phyloP scores from a whole-genome alignment of 345 rosid species.

The Psidium friedrichsthalianum region DNA sequence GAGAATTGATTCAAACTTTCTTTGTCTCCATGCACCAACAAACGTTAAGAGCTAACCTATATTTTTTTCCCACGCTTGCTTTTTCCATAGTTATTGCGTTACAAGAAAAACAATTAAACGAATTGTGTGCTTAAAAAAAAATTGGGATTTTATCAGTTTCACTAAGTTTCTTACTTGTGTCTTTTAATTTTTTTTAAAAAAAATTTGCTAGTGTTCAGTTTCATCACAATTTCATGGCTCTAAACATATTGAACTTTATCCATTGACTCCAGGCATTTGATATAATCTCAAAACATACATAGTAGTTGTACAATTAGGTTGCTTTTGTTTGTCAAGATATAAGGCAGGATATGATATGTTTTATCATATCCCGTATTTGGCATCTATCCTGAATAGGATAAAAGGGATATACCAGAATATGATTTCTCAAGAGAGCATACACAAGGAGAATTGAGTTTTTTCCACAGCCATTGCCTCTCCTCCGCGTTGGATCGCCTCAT shows the following conservation, averaged over 20 bases:
- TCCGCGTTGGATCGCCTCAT: no score
- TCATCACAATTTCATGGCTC: background rate
- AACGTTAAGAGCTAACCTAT: background rate
- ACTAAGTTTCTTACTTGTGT: background rate
- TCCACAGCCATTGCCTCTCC: no score
- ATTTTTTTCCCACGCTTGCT: background rate
- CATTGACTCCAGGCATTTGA: background rate
- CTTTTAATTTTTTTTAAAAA: background rate
- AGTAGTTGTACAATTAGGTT: background rate
- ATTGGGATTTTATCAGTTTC: background rate
- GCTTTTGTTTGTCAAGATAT: no score
- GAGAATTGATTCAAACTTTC: background rate
- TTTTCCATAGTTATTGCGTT: background rate
- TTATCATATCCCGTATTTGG: no score
- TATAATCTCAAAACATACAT: background rate
- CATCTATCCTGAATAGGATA: no score
- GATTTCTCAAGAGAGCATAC: no score
- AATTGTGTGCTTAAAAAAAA: background rate
- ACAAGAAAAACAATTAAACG: background rate
- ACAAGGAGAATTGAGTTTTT: no score
- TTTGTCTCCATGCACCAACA: background rate
- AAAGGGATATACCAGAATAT: no score
- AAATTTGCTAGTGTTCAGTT: background rate
- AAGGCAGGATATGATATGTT: no score
- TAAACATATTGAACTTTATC: background rate